Base-by-base conservation (phyloP, 495 filamentous ascomycete species). In the Hypoxylon fragiforme region DNA sequence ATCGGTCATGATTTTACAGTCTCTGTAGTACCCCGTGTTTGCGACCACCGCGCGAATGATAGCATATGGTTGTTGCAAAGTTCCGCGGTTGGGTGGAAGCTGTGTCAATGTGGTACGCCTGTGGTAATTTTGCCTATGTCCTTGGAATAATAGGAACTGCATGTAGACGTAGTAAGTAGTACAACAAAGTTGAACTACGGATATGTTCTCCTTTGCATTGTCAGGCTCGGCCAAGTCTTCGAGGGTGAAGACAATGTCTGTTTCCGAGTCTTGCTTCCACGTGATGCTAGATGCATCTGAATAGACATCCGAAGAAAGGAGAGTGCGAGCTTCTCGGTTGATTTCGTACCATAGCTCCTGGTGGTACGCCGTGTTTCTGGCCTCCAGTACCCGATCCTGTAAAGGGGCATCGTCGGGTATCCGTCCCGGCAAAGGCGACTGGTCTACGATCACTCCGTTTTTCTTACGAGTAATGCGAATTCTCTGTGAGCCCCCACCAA, bases 291-390 rank as follows among this genome's bases (percentile, higher is more conserved):
- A 82, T 21, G 81, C 78, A 20, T 77, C 74, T 3, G 83, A 76
- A 12, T 78, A 81, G 8, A 96, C 85, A 7, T 84, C 80, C 16
- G 84, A 81, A 34, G 79, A 80, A 7, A 82, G 77, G 30, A 95
- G 71, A 0, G 77, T 72, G 4, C 90, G 84, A 1, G 87, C 85
- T 71, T 99, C 95, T 8, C 88, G 81, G 39, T 85, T 83, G 15
- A 99, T 69, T 69, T 97, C 94, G 55, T 95, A 85, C 77, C 91
- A 95, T n/a, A 99, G 71, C 65, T 99, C 95, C 62, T 96, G 86
- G 45, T 92, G 88, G 64, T 89, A 97, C 1, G 95, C 76, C 47
- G 88, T 91, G 67, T 99, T 87, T 20, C 92, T 85, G 8, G 91
- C 90, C 57, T 90, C 85, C 13, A 86, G 78, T 36, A 97, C 89